phyloP scores from a whole-genome alignment of 1,139 yeast species.

The Yarrowia galli region DNA sequence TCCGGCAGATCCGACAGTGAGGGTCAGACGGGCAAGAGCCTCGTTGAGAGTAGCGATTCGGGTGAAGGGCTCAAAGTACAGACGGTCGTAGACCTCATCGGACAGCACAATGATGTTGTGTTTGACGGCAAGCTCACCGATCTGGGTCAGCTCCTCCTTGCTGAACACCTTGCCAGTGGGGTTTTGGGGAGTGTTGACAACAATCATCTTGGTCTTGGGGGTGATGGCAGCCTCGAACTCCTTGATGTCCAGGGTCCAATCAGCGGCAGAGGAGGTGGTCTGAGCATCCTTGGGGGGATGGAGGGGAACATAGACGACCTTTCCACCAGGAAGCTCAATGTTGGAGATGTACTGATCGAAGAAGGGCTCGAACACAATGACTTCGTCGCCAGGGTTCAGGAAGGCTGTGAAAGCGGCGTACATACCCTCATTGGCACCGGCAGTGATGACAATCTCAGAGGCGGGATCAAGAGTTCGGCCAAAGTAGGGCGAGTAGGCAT shows the following conservation, averaged over 20 bases:
- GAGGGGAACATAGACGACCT: constrained; percentile 81
- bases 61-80: constrained; percentile 76
- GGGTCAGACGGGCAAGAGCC: constrained; percentile 76
- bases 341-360: constrained; percentile 96
- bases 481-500: constrained; percentile 72
- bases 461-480: constrained; percentile 63
- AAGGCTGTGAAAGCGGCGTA: constrained; percentile 84
- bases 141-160: constrained; percentile 69
- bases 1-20: constrained; percentile 96
- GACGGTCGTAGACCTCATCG: constrained; percentile 94
- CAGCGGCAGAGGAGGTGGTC: constrained; percentile 74
- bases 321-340: constrained; percentile 92
- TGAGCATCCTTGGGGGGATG: constrained; percentile 82
- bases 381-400: constrained; percentile 89
- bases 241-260: constrained; percentile 85
- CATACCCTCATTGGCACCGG: constrained; percentile 98
- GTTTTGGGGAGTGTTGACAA: constrained; percentile 92
- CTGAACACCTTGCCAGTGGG: constrained; percentile 93
- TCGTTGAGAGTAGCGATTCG: constrained; percentile 85
- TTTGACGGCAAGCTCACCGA: constrained; percentile 84
- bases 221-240: constrained; percentile 74
- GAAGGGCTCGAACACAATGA: constrained; percentile 95
- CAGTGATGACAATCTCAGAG: constrained; percentile 80
- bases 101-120: constrained; percentile 81
- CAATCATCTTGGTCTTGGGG: constrained; percentile 79